phyloP scores from a whole-genome alignment of 805 yeast species.

The Maudiozyma saulgeensis region DNA sequence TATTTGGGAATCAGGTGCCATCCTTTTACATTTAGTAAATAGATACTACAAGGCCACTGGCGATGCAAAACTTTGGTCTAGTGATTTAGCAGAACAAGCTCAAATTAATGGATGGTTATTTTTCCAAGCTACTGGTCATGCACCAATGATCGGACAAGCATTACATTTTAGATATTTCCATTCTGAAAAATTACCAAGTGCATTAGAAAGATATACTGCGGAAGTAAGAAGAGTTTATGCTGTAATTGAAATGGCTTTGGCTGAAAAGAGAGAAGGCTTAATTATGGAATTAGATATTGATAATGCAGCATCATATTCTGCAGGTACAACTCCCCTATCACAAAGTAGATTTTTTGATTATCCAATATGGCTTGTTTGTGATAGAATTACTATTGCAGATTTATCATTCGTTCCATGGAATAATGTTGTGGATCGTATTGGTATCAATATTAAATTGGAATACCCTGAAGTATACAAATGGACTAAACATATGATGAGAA shows the following conservation, averaged over 20 bases:
- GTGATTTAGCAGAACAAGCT: slow-evolving; percentile 66
- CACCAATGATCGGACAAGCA: slow-evolving; percentile 98
- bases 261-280: slow-evolving; percentile 82
- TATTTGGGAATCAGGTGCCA: slow-evolving; percentile 94
- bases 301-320: slow-evolving; percentile 76
- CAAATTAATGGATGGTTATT: slow-evolving; percentile 84
- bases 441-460: slow-evolving; percentile 76
- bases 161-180: slow-evolving; percentile 89
- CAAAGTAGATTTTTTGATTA: slow-evolving; percentile 82
- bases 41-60: slow-evolving; percentile 52
- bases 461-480: slow-evolving; percentile 94
- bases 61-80: slow-evolving; percentile 68
- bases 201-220: slow-evolving; percentile 82
- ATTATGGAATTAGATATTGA: slow-evolving; percentile 84
- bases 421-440: slow-evolving; percentile 87
- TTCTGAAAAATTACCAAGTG: slow-evolving; percentile 73
- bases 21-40: slow-evolving; percentile 70
- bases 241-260: slow-evolving; percentile 88
- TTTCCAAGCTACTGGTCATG: slow-evolving; percentile 93
- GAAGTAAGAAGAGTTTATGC: slow-evolving; percentile 91
- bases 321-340: slow-evolving; percentile 80
- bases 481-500: slow-evolving; percentile 92
- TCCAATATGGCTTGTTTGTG: slow-evolving; percentile 94
- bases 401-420: slow-evolving; percentile 94
- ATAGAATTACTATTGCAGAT: slow-evolving; percentile 75